Base-by-base conservation (phyloP, 164 flowering plant species). In the Taxillus chinensis region DNA sequence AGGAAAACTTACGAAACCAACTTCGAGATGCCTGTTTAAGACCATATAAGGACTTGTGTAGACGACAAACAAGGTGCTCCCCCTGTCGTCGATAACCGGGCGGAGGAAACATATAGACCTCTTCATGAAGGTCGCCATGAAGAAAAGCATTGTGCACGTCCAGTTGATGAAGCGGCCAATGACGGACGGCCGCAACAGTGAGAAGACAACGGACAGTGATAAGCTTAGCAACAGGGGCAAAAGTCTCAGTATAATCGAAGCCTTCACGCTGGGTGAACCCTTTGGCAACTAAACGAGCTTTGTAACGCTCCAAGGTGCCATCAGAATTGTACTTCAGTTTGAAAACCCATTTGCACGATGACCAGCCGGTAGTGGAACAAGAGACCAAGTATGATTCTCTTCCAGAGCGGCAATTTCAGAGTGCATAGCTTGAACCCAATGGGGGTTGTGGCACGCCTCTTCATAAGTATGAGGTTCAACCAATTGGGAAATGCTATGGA, bases 11-110 rank as follows among this genome's bases (percentile, higher is more conserved):
- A 4, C 16, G 8, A 15, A 62, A 62, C 64, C 57, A 62, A 8
- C 45, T 51, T 2, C 38, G 55, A 12, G 64, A 62, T 11, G 64
- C 64, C 10, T 62, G 45, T 50, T 62, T 62, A 14, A 43, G 10
- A 9, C 10, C 46, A 9, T 43, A 43, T 43, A 43, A 6, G 46
- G 2, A 43, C 10, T 43, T 50, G 57, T 48, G 2, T 0, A 60
- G 63, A n/a, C n/a, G 55, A n/a, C 45, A 62, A 5, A 51, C 57
- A 27, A 48, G 49, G 4, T 2, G 56, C 55, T 50, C 43, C 56
- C 43, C 45, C 27, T 62, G 0, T 51, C 45, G 42, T n/a, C 3
- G 42, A 13, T 49, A 50, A 7, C 56, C 42, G 0, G 42, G 4
- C 3, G 57, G 57, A 0, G 50, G 11, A 7, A n/a, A 2, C 57